Evolutionary conservation across 805 yeast species (phyloP).

Genomic region (Wickerhamia fluorescens): DNA sequence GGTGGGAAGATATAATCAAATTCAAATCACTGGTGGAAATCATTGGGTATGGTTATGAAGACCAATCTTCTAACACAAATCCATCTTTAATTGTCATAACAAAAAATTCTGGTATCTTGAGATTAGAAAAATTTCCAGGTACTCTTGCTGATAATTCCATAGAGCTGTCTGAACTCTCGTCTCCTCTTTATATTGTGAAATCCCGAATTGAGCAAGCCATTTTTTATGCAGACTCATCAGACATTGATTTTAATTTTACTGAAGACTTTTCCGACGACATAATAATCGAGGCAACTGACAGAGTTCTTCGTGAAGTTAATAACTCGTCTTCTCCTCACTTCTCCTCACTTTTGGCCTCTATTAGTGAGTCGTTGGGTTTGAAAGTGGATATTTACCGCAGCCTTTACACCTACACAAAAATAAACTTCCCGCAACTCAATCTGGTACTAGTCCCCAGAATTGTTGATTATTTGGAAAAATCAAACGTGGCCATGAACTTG

Average conservation of each 20-base stretch:
- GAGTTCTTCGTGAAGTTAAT: conserved; percentile 51
- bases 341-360: conserved; percentile 45
- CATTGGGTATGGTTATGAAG: conserved; percentile 55
- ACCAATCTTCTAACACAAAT: conserved; percentile 25
- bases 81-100: conserved; percentile 45
- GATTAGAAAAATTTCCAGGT: conserved; percentile 42
- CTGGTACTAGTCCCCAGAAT: conserved; percentile 29
- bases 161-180: conserved; percentile 11
- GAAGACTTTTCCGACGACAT: conserved; percentile 16
- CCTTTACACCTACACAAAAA: background rate
- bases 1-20: conserved; percentile 78
- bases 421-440: background rate
- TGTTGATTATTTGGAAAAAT: conserved; percentile 25
- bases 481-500: conserved; percentile 40
- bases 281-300: conserved; percentile 32
- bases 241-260: conserved; percentile 43
- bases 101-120: conserved; percentile 52
- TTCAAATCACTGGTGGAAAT: conserved; percentile 48
- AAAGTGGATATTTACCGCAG: background rate
- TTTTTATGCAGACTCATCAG: conserved; percentile 47
- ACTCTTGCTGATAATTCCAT: conserved; percentile 5
- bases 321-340: conserved; percentile 49
- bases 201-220: conserved; percentile 83
- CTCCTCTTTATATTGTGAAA: conserved; percentile 39
- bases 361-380: conserved; percentile 34